Evolutionary conservation across 2,329 filamentous ascomycete species (phyloP).

Genomic region (Basipetospora chlamydospora): DNA sequence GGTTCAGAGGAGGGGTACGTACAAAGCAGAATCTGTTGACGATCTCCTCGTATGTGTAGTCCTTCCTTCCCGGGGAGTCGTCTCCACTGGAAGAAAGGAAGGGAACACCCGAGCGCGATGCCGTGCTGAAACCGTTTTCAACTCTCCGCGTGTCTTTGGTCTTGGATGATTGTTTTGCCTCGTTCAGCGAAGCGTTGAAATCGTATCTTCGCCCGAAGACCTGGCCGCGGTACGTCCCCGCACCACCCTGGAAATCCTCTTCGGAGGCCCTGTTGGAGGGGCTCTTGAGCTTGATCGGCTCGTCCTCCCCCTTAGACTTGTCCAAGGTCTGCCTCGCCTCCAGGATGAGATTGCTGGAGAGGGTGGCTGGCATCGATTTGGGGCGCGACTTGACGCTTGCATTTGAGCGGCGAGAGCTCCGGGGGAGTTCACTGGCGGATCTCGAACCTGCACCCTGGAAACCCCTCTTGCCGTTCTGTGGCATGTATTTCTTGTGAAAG

Average conservation of each 20-base stretch:
- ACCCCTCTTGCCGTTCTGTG: constrained; percentile 42
- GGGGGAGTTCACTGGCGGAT: constrained; percentile 42
- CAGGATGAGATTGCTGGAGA: constrained; percentile 55
- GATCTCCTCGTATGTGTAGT: constrained; percentile 72
- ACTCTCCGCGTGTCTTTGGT: constrained; percentile 19
- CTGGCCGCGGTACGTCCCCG: constrained; percentile 52
- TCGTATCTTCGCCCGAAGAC: constrained; percentile 91
- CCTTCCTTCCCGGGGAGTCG: constrained; percentile 44
- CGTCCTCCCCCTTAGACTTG: constrained; percentile 49
- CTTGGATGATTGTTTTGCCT: constrained; percentile 64
- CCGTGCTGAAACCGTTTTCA: constrained; percentile 51
- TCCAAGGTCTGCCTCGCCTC: constrained; percentile 44
- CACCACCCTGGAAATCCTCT: no score
- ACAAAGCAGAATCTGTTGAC: constrained; percentile 99
- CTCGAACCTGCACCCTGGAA: constrained; percentile 35
- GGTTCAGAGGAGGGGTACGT: constrained; percentile 45
- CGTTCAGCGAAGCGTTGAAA: constrained; percentile 80
- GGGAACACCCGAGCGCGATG: constrained; percentile 78
- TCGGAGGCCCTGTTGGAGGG: no score
- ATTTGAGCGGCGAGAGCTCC: constrained; percentile 45
- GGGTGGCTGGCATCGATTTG: constrained; percentile 39
- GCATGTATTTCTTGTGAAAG: constrained; percentile 66
- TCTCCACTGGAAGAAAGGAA: constrained; percentile 41
- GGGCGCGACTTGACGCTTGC: constrained; percentile 28
- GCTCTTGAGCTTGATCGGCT: constrained; percentile 27